A percentile compares a stretch with the other conserved stretches of the same genome.
Evolutionary conservation across 768 basidiomycete species (phyloP).

Genomic region (Lanmaoa rubissima): DNA sequence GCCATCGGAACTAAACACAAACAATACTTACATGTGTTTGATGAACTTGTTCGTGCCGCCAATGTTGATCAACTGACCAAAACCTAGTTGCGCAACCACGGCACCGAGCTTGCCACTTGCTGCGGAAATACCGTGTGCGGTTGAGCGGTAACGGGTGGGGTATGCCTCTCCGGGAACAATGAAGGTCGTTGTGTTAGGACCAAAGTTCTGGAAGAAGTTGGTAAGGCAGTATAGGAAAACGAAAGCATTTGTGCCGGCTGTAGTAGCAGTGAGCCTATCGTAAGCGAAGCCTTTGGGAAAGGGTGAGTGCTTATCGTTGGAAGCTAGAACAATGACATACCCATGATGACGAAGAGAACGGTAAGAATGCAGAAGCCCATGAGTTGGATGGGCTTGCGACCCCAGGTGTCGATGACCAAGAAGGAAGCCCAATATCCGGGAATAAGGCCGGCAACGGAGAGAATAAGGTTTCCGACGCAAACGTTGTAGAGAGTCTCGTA

Average conservation of each 20-base stretch:
- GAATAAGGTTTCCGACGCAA: conserved; percentile 72
- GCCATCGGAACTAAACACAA: neutral
- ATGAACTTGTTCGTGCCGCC: conserved; percentile 62
- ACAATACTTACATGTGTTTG: conserved; percentile 59
- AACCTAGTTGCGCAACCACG: conserved; percentile 77
- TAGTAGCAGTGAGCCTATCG: conserved; percentile 49
- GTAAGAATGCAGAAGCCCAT: conserved; percentile 75
- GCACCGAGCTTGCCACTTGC: conserved; percentile 84
- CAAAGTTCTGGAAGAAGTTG: conserved; percentile 90
- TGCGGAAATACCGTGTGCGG: conserved; percentile 81
- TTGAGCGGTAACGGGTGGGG: conserved; percentile 87
- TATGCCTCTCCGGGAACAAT: conserved; percentile 79
- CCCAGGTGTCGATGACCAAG: conserved; percentile 73
- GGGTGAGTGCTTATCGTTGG: neutral
- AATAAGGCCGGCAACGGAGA: conserved; percentile 75
- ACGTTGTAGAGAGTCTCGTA: conserved; percentile 63
- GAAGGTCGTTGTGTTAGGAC: conserved; percentile 80
- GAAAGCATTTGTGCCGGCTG: conserved; percentile 52
- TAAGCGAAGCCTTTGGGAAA: conserved; percentile 58
- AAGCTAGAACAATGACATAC: conserved; percentile 35
- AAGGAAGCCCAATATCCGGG: conserved; percentile 67
- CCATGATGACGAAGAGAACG: conserved; percentile 65
- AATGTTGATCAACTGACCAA: conserved; percentile 65
- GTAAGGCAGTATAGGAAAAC: conserved; percentile 84
- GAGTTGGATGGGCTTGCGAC: conserved; percentile 78